Conservation (phyloP, 108 stramenopile genomes). For the Poteriospumella lacustris region DNA sequence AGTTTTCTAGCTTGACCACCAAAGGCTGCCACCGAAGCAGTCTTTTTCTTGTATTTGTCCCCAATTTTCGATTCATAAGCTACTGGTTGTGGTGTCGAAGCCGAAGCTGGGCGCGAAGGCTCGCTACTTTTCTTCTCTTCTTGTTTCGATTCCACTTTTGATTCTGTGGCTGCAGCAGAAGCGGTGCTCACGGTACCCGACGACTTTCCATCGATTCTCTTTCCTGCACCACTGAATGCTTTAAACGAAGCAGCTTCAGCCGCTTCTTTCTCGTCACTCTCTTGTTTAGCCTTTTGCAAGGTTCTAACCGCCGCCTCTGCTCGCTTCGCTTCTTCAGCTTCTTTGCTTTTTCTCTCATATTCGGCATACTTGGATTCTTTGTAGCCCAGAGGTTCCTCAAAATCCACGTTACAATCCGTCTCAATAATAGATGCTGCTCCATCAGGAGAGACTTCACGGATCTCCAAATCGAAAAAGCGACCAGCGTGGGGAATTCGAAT, state of each 20-base stretch:
- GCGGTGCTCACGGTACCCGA: no score
- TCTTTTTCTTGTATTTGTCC: conserved; percentile 24
- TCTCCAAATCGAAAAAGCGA: conserved; percentile 86
- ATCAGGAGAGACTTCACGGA: conserved; percentile 44
- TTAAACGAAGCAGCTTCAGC: not conserved
- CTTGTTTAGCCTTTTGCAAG: not conserved
- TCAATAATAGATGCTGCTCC: conserved; percentile 87
- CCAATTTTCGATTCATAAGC: conserved; percentile 14
- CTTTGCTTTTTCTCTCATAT: not conserved
- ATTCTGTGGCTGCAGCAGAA: not conserved
- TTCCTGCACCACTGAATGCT: not conserved
- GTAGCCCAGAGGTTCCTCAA: conserved; percentile 87
- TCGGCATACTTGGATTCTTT: conserved; percentile 57
- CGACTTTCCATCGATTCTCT: conserved; percentile 30
- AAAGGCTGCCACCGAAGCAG: conserved; percentile 4
- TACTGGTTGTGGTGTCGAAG: not conserved
- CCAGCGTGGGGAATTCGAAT: conserved; percentile 94
- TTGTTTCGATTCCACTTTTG: not conserved
- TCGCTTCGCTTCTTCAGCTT: not conserved
- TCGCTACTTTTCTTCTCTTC: no score
- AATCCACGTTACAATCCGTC: conserved; percentile 88
- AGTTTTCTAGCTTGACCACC: not conserved
- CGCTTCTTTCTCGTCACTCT: not conserved
- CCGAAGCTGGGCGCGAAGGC: not conserved
- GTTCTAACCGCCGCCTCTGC: not conserved